phyloP scores from a whole-genome alignment of 805 yeast species.

The Cyberlindnera japonica region DNA sequence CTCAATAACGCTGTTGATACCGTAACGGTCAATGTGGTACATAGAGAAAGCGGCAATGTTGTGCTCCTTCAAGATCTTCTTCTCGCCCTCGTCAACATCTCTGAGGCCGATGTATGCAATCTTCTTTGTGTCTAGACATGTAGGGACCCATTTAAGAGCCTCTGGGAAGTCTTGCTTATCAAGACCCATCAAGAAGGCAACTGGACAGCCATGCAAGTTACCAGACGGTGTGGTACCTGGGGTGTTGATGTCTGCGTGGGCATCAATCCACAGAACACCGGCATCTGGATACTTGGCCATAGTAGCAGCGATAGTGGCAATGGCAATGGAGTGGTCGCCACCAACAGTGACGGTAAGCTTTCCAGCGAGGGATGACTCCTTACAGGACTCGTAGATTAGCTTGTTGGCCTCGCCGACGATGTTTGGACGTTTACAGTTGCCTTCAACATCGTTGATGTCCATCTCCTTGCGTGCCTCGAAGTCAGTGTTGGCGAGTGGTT shows the following conservation, averaged over 20 bases:
- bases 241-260: conserved; percentile 96
- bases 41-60: conserved; percentile 84
- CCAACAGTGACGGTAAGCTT: conserved; percentile 82
- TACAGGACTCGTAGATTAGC: conserved; percentile 58
- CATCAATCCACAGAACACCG: conserved; percentile 93
- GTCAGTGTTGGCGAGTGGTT: conserved; percentile 51
- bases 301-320: conserved; percentile 87
- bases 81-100: conserved; percentile 88
- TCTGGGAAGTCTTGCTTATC: conserved; percentile 65
- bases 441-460: conserved; percentile 47
- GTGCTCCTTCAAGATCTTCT: conserved; percentile 61
- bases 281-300: conserved; percentile 78
- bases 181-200: conserved; percentile 83
- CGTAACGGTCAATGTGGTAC: conserved; percentile 94
- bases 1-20: conserved; percentile 85
- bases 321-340: conserved; percentile 96
- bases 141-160: conserved; percentile 78
- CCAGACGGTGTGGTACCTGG: conserved; percentile 81
- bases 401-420: conserved; percentile 74
- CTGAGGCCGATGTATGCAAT: conserved; percentile 92
- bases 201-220: conserved; percentile 95
- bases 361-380: conserved; percentile 42
- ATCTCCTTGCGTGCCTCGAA: conserved; percentile 39
- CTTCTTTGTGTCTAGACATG: conserved; percentile 58
- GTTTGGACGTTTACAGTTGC: conserved; percentile 64